Base-by-base conservation (phyloP, 2,329 filamentous ascomycete genomes). In the Diplocarpon rosae region DNA sequence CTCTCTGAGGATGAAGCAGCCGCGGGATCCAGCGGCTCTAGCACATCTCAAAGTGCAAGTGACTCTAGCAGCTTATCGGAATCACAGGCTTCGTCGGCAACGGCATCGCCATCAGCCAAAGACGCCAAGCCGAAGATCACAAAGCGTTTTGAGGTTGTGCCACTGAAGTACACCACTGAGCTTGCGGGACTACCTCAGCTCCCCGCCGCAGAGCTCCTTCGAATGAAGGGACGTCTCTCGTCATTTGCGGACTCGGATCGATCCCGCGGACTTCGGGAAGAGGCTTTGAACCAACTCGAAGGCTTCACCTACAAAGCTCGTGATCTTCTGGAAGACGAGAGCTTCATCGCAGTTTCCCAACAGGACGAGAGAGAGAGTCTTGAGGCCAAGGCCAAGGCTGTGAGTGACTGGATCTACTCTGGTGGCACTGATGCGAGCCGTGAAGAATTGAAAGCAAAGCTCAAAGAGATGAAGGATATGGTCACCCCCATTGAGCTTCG, bases 241-340 rank as follows among this genome's bases (percentile, higher is more conserved):
- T 82, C 86, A 4, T 96, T 98, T 57, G 87, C 93, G 54, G 71
- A 76, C 20, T 95, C 90, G 2, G 92, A 98, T 65, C 76, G 75
- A 54, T 78, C 83, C 24, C 83, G 89, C 40, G 67, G 79, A 30
- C 70, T 79, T 46, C 79, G 89, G 28, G 89, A 95, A 62, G 90
- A 95, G 62, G 78, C 85, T 1, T 70, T 95, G 46, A 98, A 96
- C 66, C 83, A 85, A 52, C 77, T 98, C n/a, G 92, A 98, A 65
- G 82, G 76, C 11, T 96, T 84, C 64, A 95, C 90, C 12, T 98
- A 98, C 71, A 83, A 80, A 58, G 76, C 85, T 24, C 81, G 88
- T 20, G 88, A 95, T 62, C 72, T 94, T 36, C 71, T 95, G 1
- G 82, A 86, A 34, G 81, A 83, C 48, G 79, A 85, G 38, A 71